Evolutionary conservation across 2,329 filamentous ascomycete genomes (phyloP).

Genomic region (Alternaria sp.): DNA sequence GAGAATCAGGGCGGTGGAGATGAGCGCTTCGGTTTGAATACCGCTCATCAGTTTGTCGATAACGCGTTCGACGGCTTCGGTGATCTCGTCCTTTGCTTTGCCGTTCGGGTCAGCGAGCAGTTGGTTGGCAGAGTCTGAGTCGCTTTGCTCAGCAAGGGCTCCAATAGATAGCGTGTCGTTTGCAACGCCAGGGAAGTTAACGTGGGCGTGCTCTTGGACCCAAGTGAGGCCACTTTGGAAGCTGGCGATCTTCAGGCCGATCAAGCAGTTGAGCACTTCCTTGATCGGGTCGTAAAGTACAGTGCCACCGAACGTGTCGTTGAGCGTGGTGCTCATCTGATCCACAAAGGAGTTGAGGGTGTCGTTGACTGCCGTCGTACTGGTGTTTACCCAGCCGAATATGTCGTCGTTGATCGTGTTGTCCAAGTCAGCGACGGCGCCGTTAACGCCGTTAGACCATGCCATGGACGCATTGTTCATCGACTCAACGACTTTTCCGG

Average conservation of each 20-base stretch:
- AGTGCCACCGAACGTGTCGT: constrained; percentile 81
- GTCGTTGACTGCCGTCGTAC: constrained; percentile 80
- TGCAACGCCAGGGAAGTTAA: constrained; percentile 78
- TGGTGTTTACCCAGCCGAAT: constrained; percentile 85
- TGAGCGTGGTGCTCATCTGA: constrained; percentile 75
- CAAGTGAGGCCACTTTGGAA: constrained; percentile 91
- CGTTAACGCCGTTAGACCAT: constrained; percentile 81
- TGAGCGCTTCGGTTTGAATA: constrained; percentile 79
- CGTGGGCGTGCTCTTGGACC: constrained; percentile 85
- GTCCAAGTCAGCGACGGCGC: constrained; percentile 69
- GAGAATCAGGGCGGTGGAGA: constrained; percentile 75
- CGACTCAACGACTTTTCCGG: constrained; percentile 75
- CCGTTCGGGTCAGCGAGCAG: constrained; percentile 81
- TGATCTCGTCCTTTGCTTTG: constrained; percentile 81
- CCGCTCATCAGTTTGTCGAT: constrained; percentile 69
- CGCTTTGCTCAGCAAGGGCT: constrained; percentile 64
- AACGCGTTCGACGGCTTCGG: constrained; percentile 74
- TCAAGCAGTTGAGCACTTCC: constrained; percentile 84
- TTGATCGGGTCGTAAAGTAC: constrained; percentile 78
- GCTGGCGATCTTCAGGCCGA: constrained; percentile 82
- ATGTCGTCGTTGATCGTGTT: constrained; percentile 81
- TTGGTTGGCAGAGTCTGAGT: constrained; percentile 63
- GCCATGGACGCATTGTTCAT: constrained; percentile 74
- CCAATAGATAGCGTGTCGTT: constrained; percentile 85
- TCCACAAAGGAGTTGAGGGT: constrained; percentile 84